These are phyloP conservation scores for Penicillium sp. DNA, from an alignment of 2,329 filamentous ascomycete species.

Conservation along the genomic window DNA sequence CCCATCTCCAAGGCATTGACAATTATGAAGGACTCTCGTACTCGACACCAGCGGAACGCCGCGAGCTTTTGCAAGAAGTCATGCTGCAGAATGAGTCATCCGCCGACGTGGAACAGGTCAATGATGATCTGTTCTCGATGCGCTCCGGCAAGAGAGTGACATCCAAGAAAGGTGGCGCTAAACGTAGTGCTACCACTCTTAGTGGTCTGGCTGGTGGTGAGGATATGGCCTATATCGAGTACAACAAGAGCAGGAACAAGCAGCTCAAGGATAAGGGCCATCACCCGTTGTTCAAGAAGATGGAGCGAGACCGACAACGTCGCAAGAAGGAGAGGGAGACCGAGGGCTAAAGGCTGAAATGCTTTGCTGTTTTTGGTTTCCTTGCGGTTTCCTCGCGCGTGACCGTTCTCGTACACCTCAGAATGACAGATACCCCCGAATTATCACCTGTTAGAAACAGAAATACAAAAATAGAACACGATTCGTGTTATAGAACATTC, in stretches of 20 bases:
- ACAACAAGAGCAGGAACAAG: conserved; percentile 71
- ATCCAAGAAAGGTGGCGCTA: conserved; percentile 58
- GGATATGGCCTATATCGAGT: conserved; percentile 94
- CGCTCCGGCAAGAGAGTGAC: conserved; percentile 46
- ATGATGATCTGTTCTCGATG: conserved; percentile 65
- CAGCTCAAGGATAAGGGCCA: conserved; percentile 62
- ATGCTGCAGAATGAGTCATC: conserved; percentile 80
- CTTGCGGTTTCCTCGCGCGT: background rate
- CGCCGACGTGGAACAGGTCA: conserved; percentile 67
- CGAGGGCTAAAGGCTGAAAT: conserved; percentile 10
- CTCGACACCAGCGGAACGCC: conserved; percentile 71
- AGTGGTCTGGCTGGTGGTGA: conserved; percentile 86
- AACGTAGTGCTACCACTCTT: conserved; percentile 79
- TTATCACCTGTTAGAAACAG: background rate
- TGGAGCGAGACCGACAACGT: conserved; percentile 61
- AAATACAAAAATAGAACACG: background rate
- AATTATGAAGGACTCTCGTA: conserved; percentile 78
- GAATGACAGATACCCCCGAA: conserved; percentile 9
- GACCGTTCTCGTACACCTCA: background rate
- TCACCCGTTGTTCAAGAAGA: conserved; percentile 65
- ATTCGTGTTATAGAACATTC: no score
- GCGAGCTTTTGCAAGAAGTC: conserved; percentile 84
- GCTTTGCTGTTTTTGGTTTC: background rate
- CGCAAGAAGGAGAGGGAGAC: conserved; percentile 48
- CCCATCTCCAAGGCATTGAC: conserved; percentile 87